These are phyloP conservation scores for Aaosphaeria pasadenensis DNA, from an alignment of 2,329 filamentous ascomycete species.

Conservation along the genomic window DNA sequence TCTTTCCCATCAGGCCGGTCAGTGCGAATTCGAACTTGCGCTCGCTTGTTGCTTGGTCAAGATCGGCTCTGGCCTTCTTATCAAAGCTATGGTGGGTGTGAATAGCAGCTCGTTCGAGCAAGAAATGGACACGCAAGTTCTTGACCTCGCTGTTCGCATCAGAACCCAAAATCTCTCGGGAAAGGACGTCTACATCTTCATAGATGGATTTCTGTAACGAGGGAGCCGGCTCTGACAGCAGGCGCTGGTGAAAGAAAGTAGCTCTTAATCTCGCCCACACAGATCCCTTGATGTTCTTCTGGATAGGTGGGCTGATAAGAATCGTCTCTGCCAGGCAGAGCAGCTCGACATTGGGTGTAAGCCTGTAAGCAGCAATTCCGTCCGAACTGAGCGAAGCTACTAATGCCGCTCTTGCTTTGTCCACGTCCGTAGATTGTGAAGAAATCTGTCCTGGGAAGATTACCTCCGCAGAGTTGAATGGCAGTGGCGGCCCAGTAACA, in stretches of 20 bases:
- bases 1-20: conserved; percentile 82
- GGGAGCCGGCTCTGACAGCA: conserved; percentile 61
- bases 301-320: conserved; percentile 48
- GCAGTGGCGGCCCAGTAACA: conserved; percentile 81
- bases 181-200: conserved; percentile 56
- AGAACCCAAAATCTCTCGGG: conserved; percentile 37
- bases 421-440: conserved; percentile 29
- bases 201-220: conserved; percentile 61
- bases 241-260: conserved; percentile 68
- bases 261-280: conserved; percentile 68
- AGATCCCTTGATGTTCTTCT: conserved; percentile 44
- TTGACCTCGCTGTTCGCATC: conserved; percentile 14
- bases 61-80: conserved; percentile 66
- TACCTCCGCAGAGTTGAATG: conserved; percentile 50
- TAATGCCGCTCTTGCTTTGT: conserved; percentile 51
- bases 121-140: conserved; percentile 57
- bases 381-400: conserved; percentile 73
- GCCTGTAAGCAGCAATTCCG: conserved; percentile 79
- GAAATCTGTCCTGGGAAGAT: conserved; percentile 51
- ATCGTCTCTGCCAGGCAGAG: conserved; percentile 71
- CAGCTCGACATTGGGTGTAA: conserved; percentile 80
- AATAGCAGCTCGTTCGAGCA: conserved; percentile 79
- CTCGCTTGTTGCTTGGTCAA: conserved; percentile 64
- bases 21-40: conserved; percentile 78
- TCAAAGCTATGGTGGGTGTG: conserved; percentile 83